Conservation (phyloP, 768 basidiomycete genomes). For the Xerocomellus dryophilus region DNA sequence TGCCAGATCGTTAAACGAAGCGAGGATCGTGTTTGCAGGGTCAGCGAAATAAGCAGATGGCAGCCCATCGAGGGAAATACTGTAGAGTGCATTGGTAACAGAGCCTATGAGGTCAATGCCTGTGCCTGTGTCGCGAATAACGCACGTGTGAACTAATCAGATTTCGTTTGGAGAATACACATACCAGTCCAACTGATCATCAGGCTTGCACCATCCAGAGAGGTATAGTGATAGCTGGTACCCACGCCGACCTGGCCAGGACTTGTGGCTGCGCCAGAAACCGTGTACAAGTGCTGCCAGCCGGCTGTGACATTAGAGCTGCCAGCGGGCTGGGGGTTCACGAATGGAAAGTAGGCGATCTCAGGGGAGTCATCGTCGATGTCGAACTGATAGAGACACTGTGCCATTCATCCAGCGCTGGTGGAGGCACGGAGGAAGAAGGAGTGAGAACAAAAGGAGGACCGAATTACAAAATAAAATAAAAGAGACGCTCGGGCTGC, state of each 20-base stretch:
- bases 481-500: constrained; percentile 20
- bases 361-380: constrained; percentile 68
- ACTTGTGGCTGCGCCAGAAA: constrained; percentile 44
- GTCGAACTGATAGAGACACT: constrained; percentile 34
- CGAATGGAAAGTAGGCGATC: constrained; percentile 58
- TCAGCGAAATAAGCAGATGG: constrained; percentile 26
- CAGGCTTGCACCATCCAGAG: constrained; percentile 53
- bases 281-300: constrained; percentile 65
- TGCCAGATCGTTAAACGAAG: constrained; percentile 44
- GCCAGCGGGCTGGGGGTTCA: constrained; percentile 45
- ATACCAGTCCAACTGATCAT: constrained; percentile 61
- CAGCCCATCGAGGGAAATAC: constrained; percentile 51
- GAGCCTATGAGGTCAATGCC: constrained; percentile 60
- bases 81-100: constrained; percentile 43
- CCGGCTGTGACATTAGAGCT: constrained; percentile 49
- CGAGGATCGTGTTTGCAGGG: constrained; percentile 42
- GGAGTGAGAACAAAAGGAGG: constrained; percentile 10
- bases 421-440: constrained; percentile 2
- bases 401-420: constrained; percentile 35
- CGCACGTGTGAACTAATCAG: constrained; percentile 4
- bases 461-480: constrained; percentile 1
- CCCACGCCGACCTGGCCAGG: constrained; percentile 51
- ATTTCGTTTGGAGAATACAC: constrained; percentile 18
- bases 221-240: constrained; percentile 61
- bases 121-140: constrained; percentile 45